Evolutionary conservation across 208 protist genomes (phyloP).

Genomic region (Novymonas esmeraldas): DNA sequence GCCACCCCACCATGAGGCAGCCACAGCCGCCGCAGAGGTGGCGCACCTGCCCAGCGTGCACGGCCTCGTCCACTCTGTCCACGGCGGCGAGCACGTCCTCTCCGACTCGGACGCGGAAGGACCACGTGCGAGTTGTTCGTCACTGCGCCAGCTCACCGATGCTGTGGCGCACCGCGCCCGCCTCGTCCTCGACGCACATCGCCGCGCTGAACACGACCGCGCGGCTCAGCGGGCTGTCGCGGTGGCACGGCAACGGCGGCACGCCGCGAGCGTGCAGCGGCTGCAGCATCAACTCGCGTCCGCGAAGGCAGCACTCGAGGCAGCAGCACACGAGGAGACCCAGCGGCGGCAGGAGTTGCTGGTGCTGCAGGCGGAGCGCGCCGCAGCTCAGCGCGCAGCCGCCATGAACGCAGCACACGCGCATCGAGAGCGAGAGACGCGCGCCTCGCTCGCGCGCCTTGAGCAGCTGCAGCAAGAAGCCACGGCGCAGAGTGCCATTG

Average conservation of each 20-base stretch:
- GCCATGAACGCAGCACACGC: conserved; percentile 7
- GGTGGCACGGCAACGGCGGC: not conserved
- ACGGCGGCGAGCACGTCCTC: not conserved
- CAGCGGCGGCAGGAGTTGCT: not conserved
- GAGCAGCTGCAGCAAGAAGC: conserved; percentile 8
- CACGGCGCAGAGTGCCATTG: conserved; percentile 2
- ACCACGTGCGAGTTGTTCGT: not conserved
- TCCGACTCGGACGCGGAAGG: not conserved
- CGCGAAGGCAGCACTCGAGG: not conserved
- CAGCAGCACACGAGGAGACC: not conserved
- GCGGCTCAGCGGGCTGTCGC: not conserved
- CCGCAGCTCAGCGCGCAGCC: conserved; percentile 2
- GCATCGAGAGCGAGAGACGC: not conserved
- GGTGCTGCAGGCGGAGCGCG: conserved; percentile 1
- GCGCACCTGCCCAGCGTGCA: not conserved
- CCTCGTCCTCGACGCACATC: not conserved
- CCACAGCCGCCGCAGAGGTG: no score
- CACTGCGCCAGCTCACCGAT: conserved; percentile 3
- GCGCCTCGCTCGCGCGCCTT: conserved; percentile 3
- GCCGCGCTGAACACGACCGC: not conserved
- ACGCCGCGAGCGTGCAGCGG: not conserved
- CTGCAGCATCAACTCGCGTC: not conserved
- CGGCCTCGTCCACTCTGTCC: not conserved
- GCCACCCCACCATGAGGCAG: not conserved
- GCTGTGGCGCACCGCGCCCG: conserved; percentile 4